phyloP scores from a whole-genome alignment of 2,329 filamentous ascomycete genomes.

The Stachybotrys elegans region DNA sequence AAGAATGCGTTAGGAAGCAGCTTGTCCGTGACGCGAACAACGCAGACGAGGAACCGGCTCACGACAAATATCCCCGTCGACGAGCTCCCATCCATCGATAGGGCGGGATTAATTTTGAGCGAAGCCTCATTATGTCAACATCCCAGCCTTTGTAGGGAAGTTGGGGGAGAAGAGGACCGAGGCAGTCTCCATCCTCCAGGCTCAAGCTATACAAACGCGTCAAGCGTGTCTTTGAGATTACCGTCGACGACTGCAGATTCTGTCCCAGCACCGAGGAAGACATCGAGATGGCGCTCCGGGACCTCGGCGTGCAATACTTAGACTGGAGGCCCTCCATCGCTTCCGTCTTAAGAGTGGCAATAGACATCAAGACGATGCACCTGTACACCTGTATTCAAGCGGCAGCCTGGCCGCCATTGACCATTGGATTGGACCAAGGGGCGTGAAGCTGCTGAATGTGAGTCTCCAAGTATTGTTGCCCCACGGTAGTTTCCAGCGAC shows the following conservation, averaged over 20 bases:
- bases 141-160: background rate
- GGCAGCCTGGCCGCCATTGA: background rate
- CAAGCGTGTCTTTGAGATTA: background rate
- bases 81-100: background rate
- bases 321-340: background rate
- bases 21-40: background rate
- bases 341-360: background rate
- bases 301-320: background rate
- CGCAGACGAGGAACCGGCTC: background rate
- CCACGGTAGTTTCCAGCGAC: background rate
- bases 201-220: background rate
- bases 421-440: background rate
- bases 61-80: background rate
- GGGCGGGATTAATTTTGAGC: background rate
- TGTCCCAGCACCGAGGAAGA: background rate
- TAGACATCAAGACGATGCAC: background rate
- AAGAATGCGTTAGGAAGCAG: background rate
- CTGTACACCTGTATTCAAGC: background rate
- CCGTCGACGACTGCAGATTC: background rate
- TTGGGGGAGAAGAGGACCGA: background rate
- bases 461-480: background rate
- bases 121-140: background rate
- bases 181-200: background rate
- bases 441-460: background rate
- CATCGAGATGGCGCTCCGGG: background rate